These are phyloP conservation scores for Pisolithus thermaeus DNA, from an alignment of 1,284 basidiomycete species.

Conservation along the genomic window DNA sequence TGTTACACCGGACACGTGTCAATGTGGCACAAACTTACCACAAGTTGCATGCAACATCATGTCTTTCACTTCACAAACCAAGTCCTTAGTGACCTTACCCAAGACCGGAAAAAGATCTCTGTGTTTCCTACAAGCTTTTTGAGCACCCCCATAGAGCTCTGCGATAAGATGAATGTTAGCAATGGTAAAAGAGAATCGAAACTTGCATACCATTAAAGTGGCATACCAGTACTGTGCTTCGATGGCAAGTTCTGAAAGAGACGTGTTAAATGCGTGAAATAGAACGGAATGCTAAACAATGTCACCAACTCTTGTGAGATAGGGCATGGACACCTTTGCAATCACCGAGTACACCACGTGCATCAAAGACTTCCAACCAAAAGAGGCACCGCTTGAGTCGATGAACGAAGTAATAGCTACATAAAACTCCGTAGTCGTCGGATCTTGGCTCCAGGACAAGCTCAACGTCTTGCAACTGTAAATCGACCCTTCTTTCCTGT, in stretches of 20 bases:
- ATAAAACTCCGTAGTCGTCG: constrained; percentile 6
- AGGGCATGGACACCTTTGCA: constrained; percentile 10
- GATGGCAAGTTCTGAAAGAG: constrained; percentile 36
- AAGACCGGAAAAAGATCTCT: constrained; percentile 41
- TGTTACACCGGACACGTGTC: constrained; percentile 35
- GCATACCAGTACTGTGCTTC: constrained; percentile 45
- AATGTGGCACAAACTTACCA: constrained; percentile 28
- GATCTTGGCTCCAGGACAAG: constrained; percentile 11
- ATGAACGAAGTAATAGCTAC: constrained; percentile 12
- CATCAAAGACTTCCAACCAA: constrained; percentile 12
- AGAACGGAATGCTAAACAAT: not conserved
- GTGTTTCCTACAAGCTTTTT: constrained; percentile 35
- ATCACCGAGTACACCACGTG: constrained; percentile 7
- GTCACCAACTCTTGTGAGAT: constrained; percentile 12
- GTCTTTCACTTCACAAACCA: constrained; percentile 39
- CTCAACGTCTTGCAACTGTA: constrained; percentile 8
- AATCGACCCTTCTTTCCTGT: not conserved
- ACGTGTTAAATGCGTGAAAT: not conserved
- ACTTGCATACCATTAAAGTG: not conserved
- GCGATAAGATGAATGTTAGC: not conserved
- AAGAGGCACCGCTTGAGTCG: constrained; percentile 8
- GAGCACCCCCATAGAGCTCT: not conserved
- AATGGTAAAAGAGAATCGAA: not conserved
- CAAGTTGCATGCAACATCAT: constrained; percentile 39
- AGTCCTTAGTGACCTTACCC: constrained; percentile 24